Evolutionary conservation across 176 grass and related monocot species (phyloP).

Genomic region (Saccharum spontaneum): DNA sequence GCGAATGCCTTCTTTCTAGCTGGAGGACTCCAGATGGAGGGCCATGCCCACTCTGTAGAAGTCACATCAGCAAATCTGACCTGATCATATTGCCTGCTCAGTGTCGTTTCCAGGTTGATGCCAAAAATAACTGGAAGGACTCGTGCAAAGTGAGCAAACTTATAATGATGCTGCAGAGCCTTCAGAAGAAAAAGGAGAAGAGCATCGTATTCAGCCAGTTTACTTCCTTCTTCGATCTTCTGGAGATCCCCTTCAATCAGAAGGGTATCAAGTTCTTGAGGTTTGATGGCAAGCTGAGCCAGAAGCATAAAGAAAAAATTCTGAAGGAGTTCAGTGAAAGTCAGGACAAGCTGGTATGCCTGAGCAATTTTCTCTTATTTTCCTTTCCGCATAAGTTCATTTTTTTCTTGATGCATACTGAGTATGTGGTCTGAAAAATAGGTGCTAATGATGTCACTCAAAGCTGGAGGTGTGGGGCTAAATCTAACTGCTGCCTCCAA

Average conservation of each 20-base stretch:
- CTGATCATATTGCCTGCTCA: slow-evolving; percentile 66
- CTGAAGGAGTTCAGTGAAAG: slow-evolving; percentile 79
- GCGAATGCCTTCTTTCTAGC: slow-evolving; percentile 74
- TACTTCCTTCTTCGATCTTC: slow-evolving; percentile 87
- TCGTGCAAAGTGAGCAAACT: slow-evolving; percentile 76
- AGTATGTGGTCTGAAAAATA: slow-evolving; percentile 36
- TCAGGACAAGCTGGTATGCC: slow-evolving; percentile 62
- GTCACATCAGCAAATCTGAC: slow-evolving; percentile 48
- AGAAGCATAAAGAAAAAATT: slow-evolving; percentile 69
- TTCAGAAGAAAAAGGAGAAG: slow-evolving; percentile 65
- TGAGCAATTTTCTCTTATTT: not conserved
- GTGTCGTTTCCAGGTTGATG: slow-evolving; percentile 59
- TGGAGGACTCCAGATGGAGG: slow-evolving; percentile 61
- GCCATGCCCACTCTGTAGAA: slow-evolving; percentile 68
- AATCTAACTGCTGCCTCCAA: slow-evolving; percentile 94
- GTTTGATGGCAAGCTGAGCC: slow-evolving; percentile 76
- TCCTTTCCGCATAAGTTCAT: not conserved
- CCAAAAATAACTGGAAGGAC: slow-evolving; percentile 88
- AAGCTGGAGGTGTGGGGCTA: slow-evolving; percentile 79
- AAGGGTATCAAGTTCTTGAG: slow-evolving; percentile 69
- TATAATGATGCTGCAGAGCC: slow-evolving; percentile 49
- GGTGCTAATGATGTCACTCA: slow-evolving; percentile 86
- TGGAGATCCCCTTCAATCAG: slow-evolving; percentile 64
- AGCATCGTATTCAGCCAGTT: slow-evolving; percentile 97
- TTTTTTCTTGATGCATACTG: slow-evolving; percentile 11